A percentile compares a stretch with the other conserved stretches of the same genome.
Evolutionary conservation across 768 basidiomycete genomes (phyloP).

Genomic region (Amanita jacksonii): DNA sequence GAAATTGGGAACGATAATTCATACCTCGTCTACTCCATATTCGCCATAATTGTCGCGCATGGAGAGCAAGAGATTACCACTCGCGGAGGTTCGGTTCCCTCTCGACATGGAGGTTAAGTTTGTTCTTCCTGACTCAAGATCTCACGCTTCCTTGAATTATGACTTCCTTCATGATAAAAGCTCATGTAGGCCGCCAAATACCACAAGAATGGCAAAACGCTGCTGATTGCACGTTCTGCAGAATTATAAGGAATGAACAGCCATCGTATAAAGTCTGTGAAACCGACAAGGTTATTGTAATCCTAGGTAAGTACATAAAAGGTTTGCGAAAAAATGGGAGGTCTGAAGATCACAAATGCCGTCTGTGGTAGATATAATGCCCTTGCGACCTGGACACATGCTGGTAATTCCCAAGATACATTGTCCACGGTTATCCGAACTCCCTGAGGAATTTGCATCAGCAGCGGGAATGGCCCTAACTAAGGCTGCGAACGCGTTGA

Average conservation of each 20-base stretch:
- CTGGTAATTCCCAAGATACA: conserved; percentile 65
- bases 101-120: conserved; percentile 34
- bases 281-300: conserved; percentile 51
- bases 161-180: conserved; percentile 69
- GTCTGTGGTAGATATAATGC: conserved; percentile 46
- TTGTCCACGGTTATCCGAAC: conserved; percentile 51
- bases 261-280: conserved; percentile 48
- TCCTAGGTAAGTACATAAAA: conserved; percentile 37
- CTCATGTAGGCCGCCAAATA: conserved; percentile 39
- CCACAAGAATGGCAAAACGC: conserved; percentile 42
- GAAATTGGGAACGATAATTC: conserved; percentile 7
- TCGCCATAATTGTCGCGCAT: conserved; percentile 32
- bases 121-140: background rate
- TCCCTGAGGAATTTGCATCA: conserved; percentile 49
- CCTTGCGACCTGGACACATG: conserved; percentile 56
- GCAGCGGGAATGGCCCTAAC: conserved; percentile 51
- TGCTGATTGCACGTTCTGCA: conserved; percentile 52
- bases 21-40: conserved; percentile 50
- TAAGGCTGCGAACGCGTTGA: conserved; percentile 52
- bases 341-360: too few relatives aligned
- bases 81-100: conserved; percentile 22
- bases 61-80: conserved; percentile 26
- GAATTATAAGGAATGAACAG: conserved; percentile 42
- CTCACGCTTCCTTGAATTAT: conserved; percentile 21
- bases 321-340: background rate